These are phyloP conservation scores for Saccharum hybrid DNA, from an alignment of 202 grass and related monocot species.

Conservation along the genomic window DNA sequence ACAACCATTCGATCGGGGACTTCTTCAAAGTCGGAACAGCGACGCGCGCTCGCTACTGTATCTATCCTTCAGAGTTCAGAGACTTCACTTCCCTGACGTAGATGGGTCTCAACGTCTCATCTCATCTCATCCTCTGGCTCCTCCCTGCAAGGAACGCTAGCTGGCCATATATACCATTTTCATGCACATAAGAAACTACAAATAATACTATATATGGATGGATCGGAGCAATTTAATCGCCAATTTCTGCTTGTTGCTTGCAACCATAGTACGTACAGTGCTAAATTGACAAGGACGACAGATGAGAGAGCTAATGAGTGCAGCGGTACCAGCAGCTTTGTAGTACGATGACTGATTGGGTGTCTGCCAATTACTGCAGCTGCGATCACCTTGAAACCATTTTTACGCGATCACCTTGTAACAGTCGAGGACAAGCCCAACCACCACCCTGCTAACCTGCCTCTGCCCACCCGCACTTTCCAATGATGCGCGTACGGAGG, in stretches of 20 bases:
- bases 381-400: neutral
- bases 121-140: no score
- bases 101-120: neutral
- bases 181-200: conserved; percentile 6
- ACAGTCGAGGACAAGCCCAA: conserved; percentile 40
- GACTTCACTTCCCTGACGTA: conserved; percentile 3
- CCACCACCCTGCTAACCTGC: conserved; percentile 35
- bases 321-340: neutral
- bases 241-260: neutral
- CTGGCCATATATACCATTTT: neutral
- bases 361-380: neutral
- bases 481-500: conserved; percentile 17
- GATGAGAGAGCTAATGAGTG: neutral
- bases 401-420: conserved; percentile 19
- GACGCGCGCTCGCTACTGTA: neutral
- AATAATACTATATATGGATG: no score
- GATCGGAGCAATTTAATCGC: neutral
- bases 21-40: conserved; percentile 6
- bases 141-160: no score
- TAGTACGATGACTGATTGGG: neutral
- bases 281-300: neutral
- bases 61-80: neutral
- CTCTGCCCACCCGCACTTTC: conserved; percentile 38
- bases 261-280: no score
- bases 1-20: conserved; percentile 26